Percentiles rank a stretch among this genome's conserved stretches.
phyloP scores from a whole-genome alignment of 1,284 basidiomycete genomes.

The Mrakiaceae sp. region DNA sequence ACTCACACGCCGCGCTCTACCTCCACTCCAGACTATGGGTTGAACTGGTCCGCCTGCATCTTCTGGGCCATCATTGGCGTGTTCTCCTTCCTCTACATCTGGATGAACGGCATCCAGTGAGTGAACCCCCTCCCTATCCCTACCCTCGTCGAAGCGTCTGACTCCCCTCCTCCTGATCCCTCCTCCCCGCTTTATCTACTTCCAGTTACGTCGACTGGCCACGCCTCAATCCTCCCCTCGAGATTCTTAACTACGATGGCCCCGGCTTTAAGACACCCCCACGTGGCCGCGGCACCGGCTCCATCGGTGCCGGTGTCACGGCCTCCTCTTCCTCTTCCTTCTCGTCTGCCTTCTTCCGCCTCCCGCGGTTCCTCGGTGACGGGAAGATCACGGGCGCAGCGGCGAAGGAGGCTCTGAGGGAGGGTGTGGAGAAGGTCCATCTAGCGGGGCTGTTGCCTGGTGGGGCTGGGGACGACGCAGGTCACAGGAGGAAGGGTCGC shows the following conservation, averaged over 20 bases:
- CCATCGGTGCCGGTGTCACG: not conserved
- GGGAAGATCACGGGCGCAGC: not conserved
- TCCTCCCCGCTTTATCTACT: not conserved
- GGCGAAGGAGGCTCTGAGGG: not conserved
- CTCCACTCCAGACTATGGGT: not conserved
- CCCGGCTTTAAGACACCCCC: constrained; percentile 69
- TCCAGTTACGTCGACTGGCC: constrained; percentile 79
- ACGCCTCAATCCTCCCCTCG: constrained; percentile 70
- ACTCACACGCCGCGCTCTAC: not conserved
- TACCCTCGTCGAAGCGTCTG: not conserved
- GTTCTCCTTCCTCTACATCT: constrained; percentile 54
- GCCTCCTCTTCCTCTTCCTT: not conserved
- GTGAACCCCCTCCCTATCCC: constrained; percentile 17
- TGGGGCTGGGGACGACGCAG: not conserved
- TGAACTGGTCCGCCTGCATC: constrained; percentile 38
- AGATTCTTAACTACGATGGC: constrained; percentile 74
- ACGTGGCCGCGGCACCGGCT: constrained; percentile 54
- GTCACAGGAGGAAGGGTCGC: not conserved
- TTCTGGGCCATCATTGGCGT: constrained; percentile 60
- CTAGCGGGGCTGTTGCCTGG: not conserved
- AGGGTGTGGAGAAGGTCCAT: not conserved
- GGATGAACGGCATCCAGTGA: constrained; percentile 60
- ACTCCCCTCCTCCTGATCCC: not conserved
- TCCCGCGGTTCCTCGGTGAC: not conserved
- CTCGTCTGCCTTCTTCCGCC: not conserved